A percentile compares a stretch with the other conserved stretches of the same genome.
phyloP scores from a whole-genome alignment of 2,329 filamentous ascomycete genomes.

The Pseudogymnoascus sp. region DNA sequence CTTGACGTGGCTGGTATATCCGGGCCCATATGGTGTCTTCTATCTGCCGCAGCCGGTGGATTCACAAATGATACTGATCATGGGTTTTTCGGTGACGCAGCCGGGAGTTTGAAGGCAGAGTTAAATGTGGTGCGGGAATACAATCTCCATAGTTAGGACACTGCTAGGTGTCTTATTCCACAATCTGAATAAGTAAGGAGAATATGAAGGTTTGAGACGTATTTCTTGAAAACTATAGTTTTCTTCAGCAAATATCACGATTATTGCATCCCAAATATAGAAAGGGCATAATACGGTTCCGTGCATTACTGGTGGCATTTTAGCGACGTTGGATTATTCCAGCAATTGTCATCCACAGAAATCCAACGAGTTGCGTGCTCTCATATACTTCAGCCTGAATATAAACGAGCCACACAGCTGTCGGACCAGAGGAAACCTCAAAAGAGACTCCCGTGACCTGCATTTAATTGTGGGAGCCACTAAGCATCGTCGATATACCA shows the following conservation, averaged over 20 bases:
- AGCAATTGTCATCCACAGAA: background rate
- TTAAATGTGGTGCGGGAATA: background rate
- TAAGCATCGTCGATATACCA: background rate
- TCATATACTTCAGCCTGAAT: background rate
- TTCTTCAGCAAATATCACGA: background rate
- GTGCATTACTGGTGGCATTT: background rate
- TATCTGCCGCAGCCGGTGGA: background rate
- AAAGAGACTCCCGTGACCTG: background rate
- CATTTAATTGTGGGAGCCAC: background rate
- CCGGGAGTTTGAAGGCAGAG: background rate
- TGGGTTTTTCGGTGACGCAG: background rate
- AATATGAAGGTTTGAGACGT: background rate
- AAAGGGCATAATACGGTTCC: background rate
- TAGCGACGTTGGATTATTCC: background rate
- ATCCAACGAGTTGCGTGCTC: background rate
- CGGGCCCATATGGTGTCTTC: too few species aligned
- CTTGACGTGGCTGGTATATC: background rate
- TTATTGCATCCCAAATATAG: background rate
- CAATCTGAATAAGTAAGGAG: background rate
- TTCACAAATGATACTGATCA: background rate
- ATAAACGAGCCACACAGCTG: background rate
- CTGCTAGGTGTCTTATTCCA: background rate
- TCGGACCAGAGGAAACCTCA: background rate
- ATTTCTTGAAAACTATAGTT: background rate
- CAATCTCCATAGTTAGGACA: background rate